Base-by-base conservation (phyloP, 495 filamentous ascomycete species). In the Cudoniella acicularis region DNA sequence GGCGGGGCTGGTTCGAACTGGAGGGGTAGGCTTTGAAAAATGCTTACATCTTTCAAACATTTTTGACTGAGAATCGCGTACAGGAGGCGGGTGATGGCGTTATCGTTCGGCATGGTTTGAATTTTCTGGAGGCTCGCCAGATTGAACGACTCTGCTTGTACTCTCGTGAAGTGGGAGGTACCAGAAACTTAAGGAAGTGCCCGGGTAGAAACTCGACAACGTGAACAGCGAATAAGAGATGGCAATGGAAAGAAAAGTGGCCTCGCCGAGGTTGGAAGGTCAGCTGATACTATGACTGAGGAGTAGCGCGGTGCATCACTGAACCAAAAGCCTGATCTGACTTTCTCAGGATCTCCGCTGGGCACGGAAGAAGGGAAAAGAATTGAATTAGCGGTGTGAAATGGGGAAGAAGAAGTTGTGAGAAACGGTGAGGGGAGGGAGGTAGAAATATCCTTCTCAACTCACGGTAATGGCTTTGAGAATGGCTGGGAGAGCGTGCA, bases 31-130 rank as follows among this genome's bases (percentile, higher is more conserved):
- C 2, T n/a, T n/a, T n/a, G n/a, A n/a, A n/a, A n/a, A 25, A 24
- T 41, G 76, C 84, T 73, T 68, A 88, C 87, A 60, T 81, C 79
- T 73, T 89, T 90, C 36, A 90, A 75, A 63, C 85, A 85, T 59
- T 89, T 81, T 71, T 92, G 88, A 65, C 84, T 84, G 64, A 92
- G 75, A 58, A 92, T 90, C 17, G 86, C 83, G 61, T 90, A 90
- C 26, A 92, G 79, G 55, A 92, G 88, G 54, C 82, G 80, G 26
- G 72, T 74, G 74, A 80, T 82, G 43, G 71, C 67, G 62, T 70
- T 75, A 56, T 82, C 79, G 70, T 62, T 66, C 22, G 66, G 46
- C 66, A 66, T 69, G 11, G 41, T 59, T 22, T 46, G 23, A 24
- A 16, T 54, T 36, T 30, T 60, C 16, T 56, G 40, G 22, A 63